Evolutionary conservation across 371 early-diverging fungal species (phyloP).

Genomic region (Furculomyces boomerangus): DNA sequence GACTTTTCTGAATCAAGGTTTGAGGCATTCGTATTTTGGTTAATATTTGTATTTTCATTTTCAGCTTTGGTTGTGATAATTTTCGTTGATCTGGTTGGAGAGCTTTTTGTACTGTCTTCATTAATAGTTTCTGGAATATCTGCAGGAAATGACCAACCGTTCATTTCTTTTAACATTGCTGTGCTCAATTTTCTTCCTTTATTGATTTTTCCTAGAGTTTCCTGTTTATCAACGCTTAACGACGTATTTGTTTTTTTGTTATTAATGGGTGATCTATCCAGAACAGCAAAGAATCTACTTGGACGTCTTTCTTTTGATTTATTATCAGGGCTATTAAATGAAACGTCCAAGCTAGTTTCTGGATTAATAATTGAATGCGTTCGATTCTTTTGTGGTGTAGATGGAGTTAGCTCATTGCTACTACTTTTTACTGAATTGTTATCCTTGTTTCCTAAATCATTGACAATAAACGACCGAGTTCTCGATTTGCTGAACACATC

Average conservation of each 20-base stretch:
- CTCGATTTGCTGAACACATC: conserved; percentile 2
- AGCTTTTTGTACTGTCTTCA: background rate
- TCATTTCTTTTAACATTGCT: background rate
- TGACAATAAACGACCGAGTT: background rate
- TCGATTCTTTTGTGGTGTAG: background rate
- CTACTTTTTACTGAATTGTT: background rate
- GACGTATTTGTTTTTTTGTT: too few species aligned
- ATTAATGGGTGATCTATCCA: too few species aligned
- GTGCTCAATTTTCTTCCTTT: background rate
- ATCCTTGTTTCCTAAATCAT: background rate
- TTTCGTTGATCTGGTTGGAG: background rate
- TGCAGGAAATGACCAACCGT: background rate
- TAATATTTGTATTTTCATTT: background rate
- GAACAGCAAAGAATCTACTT: background rate
- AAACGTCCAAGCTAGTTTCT: background rate
- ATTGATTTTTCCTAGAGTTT: background rate
- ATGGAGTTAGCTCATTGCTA: background rate
- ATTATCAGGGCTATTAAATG: background rate
- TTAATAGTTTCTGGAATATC: background rate
- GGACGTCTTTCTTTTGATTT: background rate
- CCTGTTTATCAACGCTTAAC: too few species aligned
- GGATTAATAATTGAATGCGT: background rate
- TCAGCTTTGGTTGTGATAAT: too few species aligned
- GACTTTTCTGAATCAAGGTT: background rate
- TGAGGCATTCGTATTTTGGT: background rate